Evolutionary conservation across 1,284 basidiomycete species (phyloP).

Genomic region (Moniliella sp.): DNA sequence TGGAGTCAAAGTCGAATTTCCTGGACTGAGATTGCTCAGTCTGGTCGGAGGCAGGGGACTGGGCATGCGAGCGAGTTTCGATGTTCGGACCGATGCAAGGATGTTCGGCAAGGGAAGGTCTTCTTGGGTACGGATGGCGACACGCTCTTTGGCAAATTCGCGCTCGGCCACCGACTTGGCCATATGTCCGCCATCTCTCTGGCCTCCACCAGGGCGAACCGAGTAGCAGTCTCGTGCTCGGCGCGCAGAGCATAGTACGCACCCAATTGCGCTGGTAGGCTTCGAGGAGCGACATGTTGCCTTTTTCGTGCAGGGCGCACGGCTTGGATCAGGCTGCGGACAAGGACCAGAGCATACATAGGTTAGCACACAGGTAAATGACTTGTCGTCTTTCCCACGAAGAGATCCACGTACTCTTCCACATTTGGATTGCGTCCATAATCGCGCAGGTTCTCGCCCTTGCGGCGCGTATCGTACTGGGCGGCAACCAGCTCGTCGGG

Average conservation of each 20-base stretch:
- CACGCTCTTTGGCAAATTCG: too few relatives aligned
- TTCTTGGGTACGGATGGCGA: too few relatives aligned
- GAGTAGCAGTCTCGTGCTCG: slow-evolving; percentile 55
- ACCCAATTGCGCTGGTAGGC: slow-evolving; percentile 45
- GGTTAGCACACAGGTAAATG: not conserved
- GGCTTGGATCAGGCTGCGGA: slow-evolving; percentile 58
- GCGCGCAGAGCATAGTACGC: slow-evolving; percentile 64
- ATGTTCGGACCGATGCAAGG: too few relatives aligned
- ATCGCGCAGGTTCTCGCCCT: slow-evolving; percentile 52
- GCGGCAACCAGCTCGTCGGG: slow-evolving; percentile 24
- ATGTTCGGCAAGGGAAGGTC: too few relatives aligned
- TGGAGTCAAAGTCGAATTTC: too few relatives aligned
- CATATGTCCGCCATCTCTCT: too few relatives aligned
- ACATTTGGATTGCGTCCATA: slow-evolving; percentile 51
- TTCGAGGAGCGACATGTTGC: slow-evolving; percentile 48
- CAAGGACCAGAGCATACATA: not conserved
- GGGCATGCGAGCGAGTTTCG: too few relatives aligned
- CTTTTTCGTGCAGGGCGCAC: slow-evolving; percentile 51
- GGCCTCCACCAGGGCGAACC: slow-evolving; percentile 60
- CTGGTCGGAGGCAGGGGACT: too few relatives aligned
- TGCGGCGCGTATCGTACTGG: slow-evolving; percentile 33
- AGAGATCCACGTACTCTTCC: slow-evolving; percentile 55
- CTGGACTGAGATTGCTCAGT: too few relatives aligned
- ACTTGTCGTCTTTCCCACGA: not conserved
- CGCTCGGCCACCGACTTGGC: too few relatives aligned